Base-by-base conservation (phyloP, 768 basidiomycete species). In the Suillus discolor region DNA sequence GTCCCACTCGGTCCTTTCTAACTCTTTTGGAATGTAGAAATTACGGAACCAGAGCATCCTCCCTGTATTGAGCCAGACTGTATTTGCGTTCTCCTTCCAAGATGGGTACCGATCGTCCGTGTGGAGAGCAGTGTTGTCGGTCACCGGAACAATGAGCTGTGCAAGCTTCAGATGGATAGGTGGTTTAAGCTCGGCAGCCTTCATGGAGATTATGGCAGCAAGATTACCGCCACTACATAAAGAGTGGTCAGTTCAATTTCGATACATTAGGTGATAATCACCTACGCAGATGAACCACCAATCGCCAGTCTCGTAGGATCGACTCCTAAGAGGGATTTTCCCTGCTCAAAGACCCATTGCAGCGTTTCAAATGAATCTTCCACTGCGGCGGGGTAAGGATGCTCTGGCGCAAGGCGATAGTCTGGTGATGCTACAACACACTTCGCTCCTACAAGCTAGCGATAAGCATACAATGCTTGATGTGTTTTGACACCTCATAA, bases 1-100 rank as follows among this genome's bases (percentile, higher is more conserved):
- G 66, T 89, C 87, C 88, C 90, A 91, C 60, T 88, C 85, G 0
- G 78, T 81, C 77, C 84, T 81, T 63, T 91, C 89, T 45, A 75
- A 80, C 66, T 81, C 72, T 65, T 88, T 85, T 0, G 91, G 89
- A 13, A 90, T 80, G 73, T 93, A 93, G 70, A 88, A 85, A 57
- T 81, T 72, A 38, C 85, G 79, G 84, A 89, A 93, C 92, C 91
- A 93, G 20, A 84, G 68, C 91, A 93, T 92, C 64, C 87, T 86
- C 5, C 68, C 84, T 4, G 83, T 85, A 9, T 80, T 74, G 31
- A 93, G 83, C 82, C 89, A 88, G 1, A 88, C 84, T 6, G 89
- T 84, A 63, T 87, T 77, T 18, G 79, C 78, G 70, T 90, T 91
- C 66, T 85, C 82, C 18, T 76, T 77, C 90, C 91, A 92, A 6